Evolutionary conservation across 2,329 filamentous ascomycete genomes (phyloP), one percentile per base, ranked within the genome.

Genomic region (Didymella sp.): DNA sequence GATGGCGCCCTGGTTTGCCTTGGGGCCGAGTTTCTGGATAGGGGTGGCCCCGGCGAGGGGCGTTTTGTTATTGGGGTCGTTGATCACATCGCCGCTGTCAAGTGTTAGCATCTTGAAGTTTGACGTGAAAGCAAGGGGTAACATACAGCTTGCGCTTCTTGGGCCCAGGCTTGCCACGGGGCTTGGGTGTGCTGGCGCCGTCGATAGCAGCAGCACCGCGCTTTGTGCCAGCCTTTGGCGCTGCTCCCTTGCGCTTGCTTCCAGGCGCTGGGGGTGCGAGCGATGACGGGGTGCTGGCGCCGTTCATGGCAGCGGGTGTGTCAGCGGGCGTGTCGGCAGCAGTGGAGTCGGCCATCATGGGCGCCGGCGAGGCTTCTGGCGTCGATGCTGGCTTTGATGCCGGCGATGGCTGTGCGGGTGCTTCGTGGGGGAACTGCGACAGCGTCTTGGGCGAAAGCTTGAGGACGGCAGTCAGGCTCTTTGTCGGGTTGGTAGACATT

Each of bases 1-100:
- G 83, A 99, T 99, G 58, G 94, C 94, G 62, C 95, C 95, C 70
- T 94, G 91, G 76, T 97, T 98, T 48, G 94, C 94, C 78, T 97
- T 98, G 66, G 95, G 95, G 3, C 94, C 94, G 24, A 98, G 88
- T 76, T 96, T 96, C 78, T 94, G 91, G 47, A 83, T 81, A 41
- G 81, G 77, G 21, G 75, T 72, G n/a, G 72, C 68, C 59, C 74
- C 49, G 57, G 73, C 67, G 44, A 81, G 78, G 67, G 82, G 66
- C 13, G 65, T 68, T 53, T 77, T 77, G 52, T 59, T 67, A 63
- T 73, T 72, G 22, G 73, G 71, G 60, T 77, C 72, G 66, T 80
- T 78, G 70, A 80, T 80, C 57, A 72, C 70, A 66, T 85, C 82
- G 66, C 89, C 86, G 12, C 72, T 74, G 58, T 27, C 43, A 21